A percentile compares a stretch with the other conserved stretches of the same genome.
Evolutionary conservation across 208 protist genomes (phyloP).

Genomic region (Trypanosoma avium): DNA sequence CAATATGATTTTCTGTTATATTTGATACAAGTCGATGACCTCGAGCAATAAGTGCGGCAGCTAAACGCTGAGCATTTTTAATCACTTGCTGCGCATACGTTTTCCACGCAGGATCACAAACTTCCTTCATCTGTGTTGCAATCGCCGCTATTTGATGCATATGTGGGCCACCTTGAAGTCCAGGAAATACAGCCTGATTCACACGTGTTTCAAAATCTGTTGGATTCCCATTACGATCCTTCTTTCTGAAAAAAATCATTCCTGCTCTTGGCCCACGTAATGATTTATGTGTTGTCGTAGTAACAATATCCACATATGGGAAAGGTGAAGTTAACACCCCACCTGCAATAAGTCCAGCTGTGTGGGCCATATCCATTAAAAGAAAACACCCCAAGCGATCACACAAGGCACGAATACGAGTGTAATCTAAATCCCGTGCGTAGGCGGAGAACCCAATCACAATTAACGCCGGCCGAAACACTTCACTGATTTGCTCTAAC

Average conservation of each 20-base stretch:
- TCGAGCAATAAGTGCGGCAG: conserved; percentile 62
- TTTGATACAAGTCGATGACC: conserved; percentile 94
- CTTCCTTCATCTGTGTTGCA: conserved; percentile 95
- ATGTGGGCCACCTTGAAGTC: conserved; percentile 98
- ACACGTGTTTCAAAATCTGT: conserved; percentile 93
- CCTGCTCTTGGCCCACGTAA: conserved; percentile 98
- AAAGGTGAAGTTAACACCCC: conserved; percentile 92
- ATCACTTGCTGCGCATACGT: conserved; percentile 93
- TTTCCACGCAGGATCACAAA: conserved; percentile 91
- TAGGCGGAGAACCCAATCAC: conserved; percentile 97
- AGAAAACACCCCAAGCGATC: conserved; percentile 91
- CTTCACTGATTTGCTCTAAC: conserved; percentile 78
- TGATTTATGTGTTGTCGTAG: conserved; percentile 99
- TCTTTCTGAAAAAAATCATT: conserved; percentile 98
- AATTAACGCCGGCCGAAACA: conserved; percentile 97
- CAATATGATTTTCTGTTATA: conserved; percentile 98
- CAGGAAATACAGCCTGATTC: conserved; percentile 98
- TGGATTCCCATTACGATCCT: conserved; percentile 55
- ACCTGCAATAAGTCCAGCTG: conserved; percentile 92
- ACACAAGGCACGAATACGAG: conserved; percentile 79
- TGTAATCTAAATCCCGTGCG: conserved; percentile 97
- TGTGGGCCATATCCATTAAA: conserved; percentile 99
- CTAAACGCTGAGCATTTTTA: conserved; percentile 87
- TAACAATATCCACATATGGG: conserved; percentile 97
- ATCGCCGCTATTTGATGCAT: conserved; percentile 98